Evolutionary conservation across 2,329 filamentous ascomycete species (phyloP), one percentile per base, ranked within the genome.

Genomic region (Fusarium denticulatum): DNA sequence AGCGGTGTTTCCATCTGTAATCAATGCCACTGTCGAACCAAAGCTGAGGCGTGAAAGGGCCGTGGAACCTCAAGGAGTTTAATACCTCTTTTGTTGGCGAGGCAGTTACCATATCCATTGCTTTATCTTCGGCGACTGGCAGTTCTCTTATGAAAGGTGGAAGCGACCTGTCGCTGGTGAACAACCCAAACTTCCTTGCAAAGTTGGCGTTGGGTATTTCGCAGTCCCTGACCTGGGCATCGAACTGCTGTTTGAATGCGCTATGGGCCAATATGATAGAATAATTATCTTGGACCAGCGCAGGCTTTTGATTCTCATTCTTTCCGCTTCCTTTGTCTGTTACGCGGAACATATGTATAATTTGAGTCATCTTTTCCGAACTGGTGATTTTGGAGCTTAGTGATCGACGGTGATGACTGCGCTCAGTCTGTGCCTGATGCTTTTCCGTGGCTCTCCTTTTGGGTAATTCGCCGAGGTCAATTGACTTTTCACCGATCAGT

Each of bases 21-120:
- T 86, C 84, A 45, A 85, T 78, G 4, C 84, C 83, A 24, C 84
- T 82, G 67, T 86, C 85, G 50, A 84, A 85, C 57, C 84, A 84
- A 28, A 86, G 79, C 59, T 85, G 82, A 18, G 85, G 83, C 3
- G 84, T 86, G 32, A 86, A 84, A 1, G 85, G 85, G 6, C 83
- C 84, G 7, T 80, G 80, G 64, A 85, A 84, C 40, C 76, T 78
- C 79, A 79, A 80, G 6, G 78, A 60, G 43, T 74, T 76, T 28
- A 82, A 37, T 14, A 80, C 53, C 15, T 77, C 81, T 34, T 72
- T 69, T 43, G 71, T 72, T 34, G 74, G 76, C 26, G 79, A 78
- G 60, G 79, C 76, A 22, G 78, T 65, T 10, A 81, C 76, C 26
- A 79, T 78, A 40, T 83, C 78, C n/a, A 81, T 81, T 20, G 82